Conservation (phyloP, 371 early-diverging fungal species). For the Catenaria anguillulae region DNA sequence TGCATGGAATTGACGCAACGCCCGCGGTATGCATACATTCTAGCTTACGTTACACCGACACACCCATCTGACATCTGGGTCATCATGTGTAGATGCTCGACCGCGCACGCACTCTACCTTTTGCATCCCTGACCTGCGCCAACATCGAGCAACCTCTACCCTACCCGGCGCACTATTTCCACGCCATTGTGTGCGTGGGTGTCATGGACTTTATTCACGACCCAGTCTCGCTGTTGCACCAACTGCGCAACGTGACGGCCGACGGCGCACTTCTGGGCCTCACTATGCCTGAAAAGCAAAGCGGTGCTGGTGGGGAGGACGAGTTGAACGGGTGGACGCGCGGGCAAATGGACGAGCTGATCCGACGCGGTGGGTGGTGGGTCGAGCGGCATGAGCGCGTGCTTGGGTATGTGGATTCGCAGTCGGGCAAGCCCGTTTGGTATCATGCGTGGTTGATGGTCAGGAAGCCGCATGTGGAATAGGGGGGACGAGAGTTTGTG, state of each 20-base stretch:
- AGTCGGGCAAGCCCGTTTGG: constrained; percentile 9
- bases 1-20: constrained; percentile 20
- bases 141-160: constrained; percentile 12
- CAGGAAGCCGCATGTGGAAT: too few species aligned
- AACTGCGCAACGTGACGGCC: not conserved
- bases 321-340: constrained; percentile 12
- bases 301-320: too few species aligned
- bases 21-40: constrained; percentile 17
- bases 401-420: constrained; percentile 22
- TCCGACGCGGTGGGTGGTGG: constrained; percentile 10
- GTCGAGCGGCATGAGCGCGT: constrained; percentile 16
- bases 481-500: too few species aligned
- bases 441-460: constrained; percentile 12
- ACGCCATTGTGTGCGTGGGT: constrained; percentile 17
- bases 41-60: too few species aligned
- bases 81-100: constrained; percentile 16
- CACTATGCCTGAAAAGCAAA: constrained; percentile 12
- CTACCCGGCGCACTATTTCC: constrained; percentile 8
- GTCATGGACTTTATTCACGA: constrained; percentile 20
- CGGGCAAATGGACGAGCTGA: constrained; percentile 10
- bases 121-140: constrained; percentile 12
- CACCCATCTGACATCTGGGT: too few species aligned
- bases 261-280: constrained; percentile 11
- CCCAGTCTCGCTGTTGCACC: constrained; percentile 8
- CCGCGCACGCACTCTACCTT: constrained; percentile 13